phyloP scores from a whole-genome alignment of 441 rosid genomes.

The Rhodomyrtus psidioides region DNA sequence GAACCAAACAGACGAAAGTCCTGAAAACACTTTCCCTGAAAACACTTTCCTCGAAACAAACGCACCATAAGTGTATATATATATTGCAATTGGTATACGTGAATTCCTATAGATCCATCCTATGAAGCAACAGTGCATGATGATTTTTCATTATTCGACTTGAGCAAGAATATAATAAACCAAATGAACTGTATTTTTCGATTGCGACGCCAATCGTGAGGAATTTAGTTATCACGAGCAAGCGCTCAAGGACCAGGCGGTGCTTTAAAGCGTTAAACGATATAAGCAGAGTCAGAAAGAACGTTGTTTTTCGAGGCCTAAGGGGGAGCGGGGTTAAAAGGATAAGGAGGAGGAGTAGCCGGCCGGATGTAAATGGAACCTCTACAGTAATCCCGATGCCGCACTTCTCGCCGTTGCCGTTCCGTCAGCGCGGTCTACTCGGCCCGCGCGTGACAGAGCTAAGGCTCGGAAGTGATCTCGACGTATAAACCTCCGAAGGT shows the following conservation, averaged over 20 bases:
- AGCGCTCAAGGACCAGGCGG: not conserved
- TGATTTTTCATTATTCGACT: too few relatives aligned
- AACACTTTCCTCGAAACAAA: too few relatives aligned
- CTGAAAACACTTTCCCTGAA: too few relatives aligned
- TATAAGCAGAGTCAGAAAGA: not conserved
- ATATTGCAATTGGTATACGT: too few relatives aligned
- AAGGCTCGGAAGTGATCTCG: not conserved
- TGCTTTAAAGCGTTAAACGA: not conserved
- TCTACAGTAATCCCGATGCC: too few relatives aligned
- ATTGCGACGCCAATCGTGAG: too few relatives aligned
- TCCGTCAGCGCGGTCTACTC: not conserved
- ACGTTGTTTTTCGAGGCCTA: not conserved
- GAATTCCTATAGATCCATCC: too few relatives aligned
- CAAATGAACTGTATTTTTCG: too few relatives aligned
- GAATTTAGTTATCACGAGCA: not conserved
- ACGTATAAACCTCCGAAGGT: fast-evolving
- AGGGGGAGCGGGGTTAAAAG: not conserved
- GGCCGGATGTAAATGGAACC: not conserved
- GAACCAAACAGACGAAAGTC: too few relatives aligned
- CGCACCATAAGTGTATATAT: too few relatives aligned
- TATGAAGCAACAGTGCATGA: too few relatives aligned
- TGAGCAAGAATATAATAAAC: too few relatives aligned
- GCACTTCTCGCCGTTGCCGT: fast-evolving
- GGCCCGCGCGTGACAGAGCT: not conserved
- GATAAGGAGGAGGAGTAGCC: not conserved